Base-by-base conservation (phyloP, 495 filamentous ascomycete species). In the Penicillium bovifimosum region DNA sequence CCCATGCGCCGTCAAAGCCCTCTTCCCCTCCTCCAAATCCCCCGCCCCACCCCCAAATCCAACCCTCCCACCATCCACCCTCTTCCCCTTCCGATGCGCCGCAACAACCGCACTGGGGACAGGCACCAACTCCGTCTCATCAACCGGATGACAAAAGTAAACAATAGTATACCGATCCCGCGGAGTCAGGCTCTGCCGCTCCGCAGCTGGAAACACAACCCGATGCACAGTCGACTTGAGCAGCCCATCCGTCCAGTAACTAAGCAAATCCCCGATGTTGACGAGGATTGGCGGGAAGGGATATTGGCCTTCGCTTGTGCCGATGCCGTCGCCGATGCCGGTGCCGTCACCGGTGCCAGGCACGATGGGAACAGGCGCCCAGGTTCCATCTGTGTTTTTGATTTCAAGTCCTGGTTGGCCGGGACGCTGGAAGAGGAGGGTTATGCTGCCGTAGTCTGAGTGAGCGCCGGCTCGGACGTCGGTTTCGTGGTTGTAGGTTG, bases 251-350 rank as follows among this genome's bases (percentile, higher is more conserved):
- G 93, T 96, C 93, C 93, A 98, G 61, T 95, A 90, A 17, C 81
- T 84, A 5, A 98, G 80, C 41, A 96, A 61, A 62, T 98, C 93
- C 2, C 91, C 93, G 29, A 96, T 91, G 60, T 97, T 98, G 24
- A 96, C 83, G 11, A 96, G 74, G 35, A 97, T 90, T 0, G 93
- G 90, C 24, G 87, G 86, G 35, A 77, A 74, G 1, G 74, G 68
- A 58, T 81, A 81, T 16, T 2, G 11, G 4, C 20, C 4, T 24
- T 2, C 17, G 4, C 20, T 24, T 24, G 2, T 24, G 20, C 20
- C 20, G 2, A 2, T 4, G 20, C 20, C 20, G 2, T 24, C 20
- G 20, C 20, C 20, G 20, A 4, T 24, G 20, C 20, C 20, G 20
- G 20, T 24, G 20, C 20, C n/a, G n/a, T 49, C 56, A 8, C 50